A percentile compares a stretch with the other conserved stretches of the same genome.
These are phyloP conservation scores for Geotrichum klebahnii DNA, from an alignment of 1,139 yeast species.

Conservation along the genomic window DNA sequence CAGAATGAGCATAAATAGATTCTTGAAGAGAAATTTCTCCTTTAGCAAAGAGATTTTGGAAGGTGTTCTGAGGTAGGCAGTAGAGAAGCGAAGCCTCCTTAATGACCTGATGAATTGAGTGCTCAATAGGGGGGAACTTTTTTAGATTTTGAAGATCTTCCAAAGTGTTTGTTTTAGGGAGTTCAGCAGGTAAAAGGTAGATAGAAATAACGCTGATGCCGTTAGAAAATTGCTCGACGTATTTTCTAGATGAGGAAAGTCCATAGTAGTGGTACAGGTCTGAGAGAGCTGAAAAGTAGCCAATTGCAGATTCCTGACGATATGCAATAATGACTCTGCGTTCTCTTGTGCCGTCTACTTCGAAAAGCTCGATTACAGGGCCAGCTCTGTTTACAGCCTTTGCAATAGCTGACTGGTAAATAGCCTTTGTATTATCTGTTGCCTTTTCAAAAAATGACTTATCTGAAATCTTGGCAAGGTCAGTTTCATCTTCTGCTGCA, in stretches of 20 bases:
- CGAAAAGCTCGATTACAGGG: conserved; percentile 86
- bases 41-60: conserved; percentile 66
- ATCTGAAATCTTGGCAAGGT: conserved; percentile 70
- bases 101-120: conserved; percentile 83
- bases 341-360: conserved; percentile 72
- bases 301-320: conserved; percentile 77
- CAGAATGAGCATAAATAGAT: conserved; percentile 90
- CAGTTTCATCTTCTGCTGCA: conserved; percentile 44
- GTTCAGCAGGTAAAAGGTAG: conserved; percentile 61
- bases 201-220: conserved; percentile 83
- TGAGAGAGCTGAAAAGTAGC: conserved; percentile 82
- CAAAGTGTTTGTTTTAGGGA: conserved; percentile 39
- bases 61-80: conserved; percentile 83
- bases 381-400: conserved; percentile 77
- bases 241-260: conserved; percentile 78
- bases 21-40: conserved; percentile 89
- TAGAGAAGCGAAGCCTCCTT: conserved; percentile 91
- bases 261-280: conserved; percentile 89
- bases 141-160: conserved; percentile 36
- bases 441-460: conserved; percentile 74
- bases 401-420: conserved; percentile 68
- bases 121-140: conserved; percentile 52
- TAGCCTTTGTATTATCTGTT: conserved; percentile 68
- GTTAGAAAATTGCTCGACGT: conserved; percentile 89
- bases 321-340: conserved; percentile 86